Evolutionary conservation across 129 eudicot genomes (phyloP).

Genomic region (Helichrysum umbraculigerum): DNA sequence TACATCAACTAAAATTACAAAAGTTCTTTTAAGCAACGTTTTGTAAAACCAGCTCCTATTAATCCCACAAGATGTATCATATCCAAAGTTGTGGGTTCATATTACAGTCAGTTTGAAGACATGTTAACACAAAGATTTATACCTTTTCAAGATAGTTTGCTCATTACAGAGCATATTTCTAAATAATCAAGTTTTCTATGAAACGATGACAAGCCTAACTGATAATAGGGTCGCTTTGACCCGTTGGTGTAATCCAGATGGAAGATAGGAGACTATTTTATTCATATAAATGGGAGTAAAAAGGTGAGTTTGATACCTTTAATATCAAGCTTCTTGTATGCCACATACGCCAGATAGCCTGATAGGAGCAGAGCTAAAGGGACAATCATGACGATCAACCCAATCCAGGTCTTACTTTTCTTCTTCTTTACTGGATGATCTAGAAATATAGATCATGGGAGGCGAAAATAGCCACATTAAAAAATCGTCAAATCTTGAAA

Average conservation of each 20-base stretch:
- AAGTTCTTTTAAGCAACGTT: background rate
- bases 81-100: no score
- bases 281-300: background rate
- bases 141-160: background rate
- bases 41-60: background rate
- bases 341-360: slow-evolving; percentile 15
- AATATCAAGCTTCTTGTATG: slow-evolving; percentile 14
- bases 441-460: no score
- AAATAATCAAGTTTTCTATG: background rate
- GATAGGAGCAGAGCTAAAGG: slow-evolving; percentile 12
- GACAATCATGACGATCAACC: slow-evolving; percentile 24
- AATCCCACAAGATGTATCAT: background rate
- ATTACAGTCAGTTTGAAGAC: no score
- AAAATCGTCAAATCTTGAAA: no score
- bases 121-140: background rate
- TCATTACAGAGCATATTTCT: no score
- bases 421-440: background rate
- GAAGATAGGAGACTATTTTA: background rate
- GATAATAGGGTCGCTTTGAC: background rate
- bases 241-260: no score
- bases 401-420: background rate
- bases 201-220: background rate
- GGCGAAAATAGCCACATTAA: no score
- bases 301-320: slow-evolving; percentile 5
- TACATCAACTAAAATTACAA: background rate